phyloP scores from a whole-genome alignment of 495 filamentous ascomycete genomes.

The Articulospora tetracladia region DNA sequence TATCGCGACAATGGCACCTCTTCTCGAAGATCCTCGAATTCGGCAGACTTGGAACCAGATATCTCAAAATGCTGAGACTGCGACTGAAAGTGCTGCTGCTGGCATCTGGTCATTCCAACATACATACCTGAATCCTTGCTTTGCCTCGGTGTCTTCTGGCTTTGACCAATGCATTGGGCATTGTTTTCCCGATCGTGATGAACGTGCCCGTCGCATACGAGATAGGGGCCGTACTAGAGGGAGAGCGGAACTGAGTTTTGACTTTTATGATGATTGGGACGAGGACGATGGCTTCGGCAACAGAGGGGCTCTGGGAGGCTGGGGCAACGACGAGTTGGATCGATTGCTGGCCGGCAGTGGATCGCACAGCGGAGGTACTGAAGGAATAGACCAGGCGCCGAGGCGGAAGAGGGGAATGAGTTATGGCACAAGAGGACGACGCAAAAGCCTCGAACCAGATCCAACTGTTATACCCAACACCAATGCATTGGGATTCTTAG shows the following conservation, averaged over 20 bases:
- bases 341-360: constrained; percentile 77
- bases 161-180: constrained; percentile 65
- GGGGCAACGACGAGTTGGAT: constrained; percentile 79
- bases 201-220: constrained; percentile 62
- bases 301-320: constrained; percentile 41
- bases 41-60: constrained; percentile 92
- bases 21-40: constrained; percentile 85
- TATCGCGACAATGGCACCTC: constrained; percentile 35
- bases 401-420: constrained; percentile 78
- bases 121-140: constrained; percentile 77
- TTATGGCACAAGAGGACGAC: constrained; percentile 71
- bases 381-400: constrained; percentile 59
- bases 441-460: constrained; percentile 69
- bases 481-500: constrained; percentile 80
- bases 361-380: constrained; percentile 36
- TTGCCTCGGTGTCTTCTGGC: constrained; percentile 60
- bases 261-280: constrained; percentile 99
- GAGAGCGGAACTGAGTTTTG: constrained; percentile 78
- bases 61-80: constrained; percentile 86
- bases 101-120: constrained; percentile 86
- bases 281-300: constrained; percentile 58
- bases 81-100: constrained; percentile 85
- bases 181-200: constrained; percentile 71
- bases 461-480: constrained; percentile 89
- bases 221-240: constrained; percentile 54